These are phyloP conservation scores for Cucumis hystrix DNA, from an alignment of 306 rosid species.

Conservation along the genomic window DNA sequence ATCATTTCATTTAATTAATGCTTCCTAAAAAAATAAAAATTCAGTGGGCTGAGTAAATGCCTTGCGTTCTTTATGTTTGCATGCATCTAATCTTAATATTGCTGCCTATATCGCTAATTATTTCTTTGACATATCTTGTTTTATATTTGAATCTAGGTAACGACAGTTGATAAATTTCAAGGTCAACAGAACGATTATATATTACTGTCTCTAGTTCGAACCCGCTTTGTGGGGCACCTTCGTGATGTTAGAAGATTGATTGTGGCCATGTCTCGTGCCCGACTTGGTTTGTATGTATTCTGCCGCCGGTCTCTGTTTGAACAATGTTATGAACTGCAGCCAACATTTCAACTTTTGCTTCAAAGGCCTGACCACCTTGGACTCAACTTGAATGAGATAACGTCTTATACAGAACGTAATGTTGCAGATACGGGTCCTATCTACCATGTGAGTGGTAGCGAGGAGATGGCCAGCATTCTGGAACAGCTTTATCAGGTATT, in stretches of 20 bases:
- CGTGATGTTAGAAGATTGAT: slow-evolving; percentile 97
- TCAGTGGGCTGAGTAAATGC: neutral
- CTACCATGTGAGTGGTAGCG: slow-evolving; percentile 67
- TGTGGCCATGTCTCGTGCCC: slow-evolving; percentile 99
- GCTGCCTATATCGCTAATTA: neutral
- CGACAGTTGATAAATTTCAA: slow-evolving; percentile 96
- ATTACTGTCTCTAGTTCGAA: slow-evolving; percentile 83
- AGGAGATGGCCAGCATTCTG: slow-evolving; percentile 64
- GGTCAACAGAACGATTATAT: slow-evolving; percentile 98
- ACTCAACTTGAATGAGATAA: slow-evolving; percentile 54
- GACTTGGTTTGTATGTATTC: slow-evolving; percentile 84
- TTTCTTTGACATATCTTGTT: neutral
- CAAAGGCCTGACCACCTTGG: slow-evolving; percentile 77
- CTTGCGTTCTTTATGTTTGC: neutral
- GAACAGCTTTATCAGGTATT: slow-evolving; percentile 63
- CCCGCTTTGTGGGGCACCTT: slow-evolving; percentile 93
- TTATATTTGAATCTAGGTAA: slow-evolving; percentile 37
- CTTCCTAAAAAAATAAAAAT: neutral
- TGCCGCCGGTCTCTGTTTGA: slow-evolving; percentile 91
- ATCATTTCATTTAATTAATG: neutral
- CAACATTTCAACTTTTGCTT: slow-evolving; percentile 84
- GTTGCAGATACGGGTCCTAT: slow-evolving; percentile 55
- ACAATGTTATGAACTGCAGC: slow-evolving; percentile 95
- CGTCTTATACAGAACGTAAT: slow-evolving; percentile 49
- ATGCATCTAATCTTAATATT: neutral